phyloP scores from a whole-genome alignment of 1,284 basidiomycete genomes.

The Coniferiporia weirii region DNA sequence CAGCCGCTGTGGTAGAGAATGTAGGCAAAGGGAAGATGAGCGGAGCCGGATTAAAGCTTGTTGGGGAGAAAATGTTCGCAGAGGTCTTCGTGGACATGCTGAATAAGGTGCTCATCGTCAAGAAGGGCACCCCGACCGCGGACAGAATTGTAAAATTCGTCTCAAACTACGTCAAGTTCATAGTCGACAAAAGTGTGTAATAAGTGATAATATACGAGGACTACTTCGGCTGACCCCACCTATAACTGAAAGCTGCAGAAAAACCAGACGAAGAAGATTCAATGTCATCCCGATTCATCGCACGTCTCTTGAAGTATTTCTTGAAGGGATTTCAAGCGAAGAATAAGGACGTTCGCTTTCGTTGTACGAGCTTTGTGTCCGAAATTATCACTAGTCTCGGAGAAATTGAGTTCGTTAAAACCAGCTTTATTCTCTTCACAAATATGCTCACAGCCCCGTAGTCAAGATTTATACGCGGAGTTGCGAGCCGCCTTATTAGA shows the following conservation, averaged over 20 bases:
- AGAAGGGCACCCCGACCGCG: conserved; percentile 15
- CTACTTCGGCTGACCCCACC: not conserved
- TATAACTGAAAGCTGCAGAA: not conserved
- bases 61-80: conserved; percentile 15
- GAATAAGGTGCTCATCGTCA: conserved; percentile 17
- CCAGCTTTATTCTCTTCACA: not conserved
- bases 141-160: conserved; percentile 18
- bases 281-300: conserved; percentile 68
- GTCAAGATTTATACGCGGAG: conserved; percentile 17
- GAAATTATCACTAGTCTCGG: conserved; percentile 78
- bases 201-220: not conserved
- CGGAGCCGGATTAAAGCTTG: conserved; percentile 8
- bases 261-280: conserved; percentile 53
- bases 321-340: conserved; percentile 84
- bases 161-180: conserved; percentile 15
- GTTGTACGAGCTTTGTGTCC: conserved; percentile 74
- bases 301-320: conserved; percentile 72
- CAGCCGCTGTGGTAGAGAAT: conserved; percentile 10
- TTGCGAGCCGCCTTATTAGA: conserved; percentile 8
- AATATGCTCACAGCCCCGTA: conserved; percentile 5
- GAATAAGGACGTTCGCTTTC: conserved; percentile 83
- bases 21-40: conserved; percentile 4
- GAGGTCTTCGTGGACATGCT: conserved; percentile 18
- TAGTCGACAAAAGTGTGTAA: conserved; percentile 15
- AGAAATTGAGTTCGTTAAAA: conserved; percentile 70